Evolutionary conservation across 2,329 filamentous ascomycete genomes (phyloP).

Genomic region (Botrytis sinoallii): DNA sequence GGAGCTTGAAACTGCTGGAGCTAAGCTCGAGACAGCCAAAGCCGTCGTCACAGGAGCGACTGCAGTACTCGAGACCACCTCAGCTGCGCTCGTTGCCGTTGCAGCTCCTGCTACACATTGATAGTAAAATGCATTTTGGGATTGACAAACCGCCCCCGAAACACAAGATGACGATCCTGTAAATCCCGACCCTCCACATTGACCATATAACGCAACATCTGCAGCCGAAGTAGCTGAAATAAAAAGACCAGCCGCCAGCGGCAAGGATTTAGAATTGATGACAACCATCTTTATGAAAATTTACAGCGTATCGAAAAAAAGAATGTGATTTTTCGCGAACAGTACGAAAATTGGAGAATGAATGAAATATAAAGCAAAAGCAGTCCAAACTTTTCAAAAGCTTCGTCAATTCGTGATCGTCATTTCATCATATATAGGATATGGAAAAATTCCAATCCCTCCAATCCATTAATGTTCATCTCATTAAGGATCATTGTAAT

Average conservation of each 20-base stretch:
- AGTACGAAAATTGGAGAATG: not conserved
- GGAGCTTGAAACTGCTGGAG: not conserved
- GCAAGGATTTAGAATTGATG: not conserved
- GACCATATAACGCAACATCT: constrained; percentile 19
- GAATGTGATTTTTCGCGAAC: not conserved
- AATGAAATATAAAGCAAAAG: not conserved
- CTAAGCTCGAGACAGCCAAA: not conserved
- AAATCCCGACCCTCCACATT: constrained; percentile 35
- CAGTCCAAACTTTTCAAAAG: not conserved
- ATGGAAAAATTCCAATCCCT: not conserved
- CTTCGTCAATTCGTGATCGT: not conserved
- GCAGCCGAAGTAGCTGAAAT: not conserved
- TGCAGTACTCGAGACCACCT: not conserved
- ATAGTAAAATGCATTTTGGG: constrained; percentile 12
- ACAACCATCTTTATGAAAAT: not conserved
- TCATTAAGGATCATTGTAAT: not conserved
- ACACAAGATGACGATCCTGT: constrained; percentile 36
- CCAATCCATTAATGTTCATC: not conserved
- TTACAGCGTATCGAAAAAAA: not conserved
- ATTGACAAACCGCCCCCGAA: constrained; percentile 26
- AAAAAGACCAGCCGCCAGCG: constrained; percentile 2
- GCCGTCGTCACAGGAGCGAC: not conserved
- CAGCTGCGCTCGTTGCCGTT: not conserved
- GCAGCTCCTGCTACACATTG: constrained; percentile 5
- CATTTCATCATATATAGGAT: not conserved